A percentile compares a stretch with the other conserved stretches of the same genome.
Conservation (phyloP, 192 early-diverging fungal genomes). For the Entomortierella parvispora region DNA sequence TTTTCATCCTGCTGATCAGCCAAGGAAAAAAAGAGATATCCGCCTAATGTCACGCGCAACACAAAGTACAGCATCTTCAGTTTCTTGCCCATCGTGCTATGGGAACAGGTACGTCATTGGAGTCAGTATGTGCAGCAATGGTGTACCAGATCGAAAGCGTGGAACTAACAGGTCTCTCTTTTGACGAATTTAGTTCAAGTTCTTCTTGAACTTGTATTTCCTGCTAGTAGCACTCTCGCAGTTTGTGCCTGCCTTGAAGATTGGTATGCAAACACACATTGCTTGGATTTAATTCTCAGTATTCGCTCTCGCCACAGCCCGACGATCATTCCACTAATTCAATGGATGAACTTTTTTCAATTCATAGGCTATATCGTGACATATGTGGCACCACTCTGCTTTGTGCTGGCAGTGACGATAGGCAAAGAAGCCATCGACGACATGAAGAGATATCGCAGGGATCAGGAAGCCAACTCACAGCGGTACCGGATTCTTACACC, state of each 20-base stretch:
- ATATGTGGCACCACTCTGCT: conserved; percentile 93
- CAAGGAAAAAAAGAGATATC: conserved; percentile 65
- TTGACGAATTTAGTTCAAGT: no score
- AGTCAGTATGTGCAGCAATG: not conserved
- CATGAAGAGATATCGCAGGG: conserved; percentile 79
- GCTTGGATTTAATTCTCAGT: not conserved
- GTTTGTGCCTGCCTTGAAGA: conserved; percentile 87
- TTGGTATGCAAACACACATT: conserved; percentile 59
- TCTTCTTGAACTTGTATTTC: conserved; percentile 97
- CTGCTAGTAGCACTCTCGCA: conserved; percentile 92
- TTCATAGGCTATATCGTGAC: conserved; percentile 85
- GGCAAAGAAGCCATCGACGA: conserved; percentile 94
- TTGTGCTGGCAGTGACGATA: conserved; percentile 91
- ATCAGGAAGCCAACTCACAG: conserved; percentile 92
- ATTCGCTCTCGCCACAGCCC: no score
- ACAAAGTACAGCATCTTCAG: conserved; percentile 87
- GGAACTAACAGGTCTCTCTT: no score
- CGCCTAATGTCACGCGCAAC: conserved; percentile 87
- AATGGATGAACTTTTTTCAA: not conserved
- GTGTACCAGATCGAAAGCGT: no score
- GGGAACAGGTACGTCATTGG: conserved; percentile 69
- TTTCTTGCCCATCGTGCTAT: conserved; percentile 83
- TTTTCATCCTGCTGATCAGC: conserved; percentile 23
- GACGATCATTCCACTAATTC: no score
- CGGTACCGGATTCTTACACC: conserved; percentile 73